Base-by-base conservation (phyloP, 331 rosid species). In the Cydonia oblonga region DNA sequence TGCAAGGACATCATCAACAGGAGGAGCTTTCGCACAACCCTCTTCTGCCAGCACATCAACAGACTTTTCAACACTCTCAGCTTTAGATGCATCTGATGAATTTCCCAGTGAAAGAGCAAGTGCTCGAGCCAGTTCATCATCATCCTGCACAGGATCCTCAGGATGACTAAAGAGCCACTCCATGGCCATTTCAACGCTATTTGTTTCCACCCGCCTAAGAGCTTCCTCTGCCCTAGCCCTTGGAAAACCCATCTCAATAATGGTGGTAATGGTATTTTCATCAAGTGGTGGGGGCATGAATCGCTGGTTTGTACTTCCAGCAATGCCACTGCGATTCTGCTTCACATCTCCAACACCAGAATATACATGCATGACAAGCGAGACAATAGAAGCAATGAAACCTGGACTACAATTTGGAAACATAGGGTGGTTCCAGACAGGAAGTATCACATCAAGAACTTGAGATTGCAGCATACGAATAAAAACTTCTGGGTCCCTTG, bases 211-310 rank as follows among this genome's bases (percentile, higher is more conserved):
- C 75, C 93, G 80, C 78, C 99, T 84, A 71, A 95, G 85, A 5
- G 99, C 99, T 81, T 95, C 99, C 90, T 91, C 99, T 57, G 99
- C 99, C 85, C 99, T 88, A 71, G 90, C 96, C 84, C 97, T 84
- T 59, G 97, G 80, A 88, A 95, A 95, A 12, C 99, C 99, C 99
- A 95, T 95, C 82, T 90, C 99, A 74, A 95, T 86, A 70, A 95
- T 91, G 59, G 96, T 95, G 58, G 87, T 76, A 86, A 95, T 88
- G 69, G 96, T 90, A 78, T 83, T 85, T 86, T 95, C 99, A 84
- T 95, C 96, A 80, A 89, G 97, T 56, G 96, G 97, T 20, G 88
- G 99, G 64, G 96, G 89, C 78, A 91, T 69, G 70, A 93, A 86
- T 13, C 89, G 84, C 73, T 84, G 97, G 81, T 85, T 88, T 76